These are phyloP conservation scores for Striga hermonthica DNA, from an alignment of 305 asterid genomes.

Conservation along the genomic window DNA sequence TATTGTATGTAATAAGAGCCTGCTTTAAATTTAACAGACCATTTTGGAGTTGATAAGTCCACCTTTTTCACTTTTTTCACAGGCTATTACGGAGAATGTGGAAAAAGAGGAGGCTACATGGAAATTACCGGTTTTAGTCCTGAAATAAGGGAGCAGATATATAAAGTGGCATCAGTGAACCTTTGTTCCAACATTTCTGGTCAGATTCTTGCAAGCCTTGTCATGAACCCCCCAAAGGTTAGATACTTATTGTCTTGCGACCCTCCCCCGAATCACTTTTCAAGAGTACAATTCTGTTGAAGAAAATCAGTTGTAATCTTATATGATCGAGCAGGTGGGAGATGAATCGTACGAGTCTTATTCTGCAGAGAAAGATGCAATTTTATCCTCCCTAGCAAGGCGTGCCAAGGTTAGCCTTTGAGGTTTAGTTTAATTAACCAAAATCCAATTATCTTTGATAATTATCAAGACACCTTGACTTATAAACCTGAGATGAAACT, in stretches of 20 bases:
- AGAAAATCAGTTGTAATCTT: background rate
- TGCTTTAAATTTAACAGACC: too few relatives aligned
- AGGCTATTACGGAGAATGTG: conserved; percentile 92
- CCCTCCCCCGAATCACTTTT: background rate
- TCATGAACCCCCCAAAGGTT: conserved; percentile 96
- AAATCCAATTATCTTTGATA: background rate
- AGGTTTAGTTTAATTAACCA: too few relatives aligned
- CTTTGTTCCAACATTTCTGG: conserved; percentile 94
- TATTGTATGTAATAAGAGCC: background rate
- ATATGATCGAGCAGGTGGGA: conserved; percentile 54
- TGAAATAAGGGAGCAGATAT: conserved; percentile 78
- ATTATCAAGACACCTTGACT: background rate
- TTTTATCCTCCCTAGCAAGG: conserved; percentile 70
- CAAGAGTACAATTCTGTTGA: background rate
- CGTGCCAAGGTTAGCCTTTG: conserved; percentile 77
- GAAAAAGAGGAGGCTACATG: conserved; percentile 92
- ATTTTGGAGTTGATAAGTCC: conserved; percentile 13
- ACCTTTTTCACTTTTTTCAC: background rate
- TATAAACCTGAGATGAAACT: too few relatives aligned
- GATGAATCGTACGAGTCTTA: conserved; percentile 89
- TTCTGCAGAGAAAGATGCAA: conserved; percentile 71
- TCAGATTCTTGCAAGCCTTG: conserved; percentile 95
- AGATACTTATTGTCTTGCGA: background rate
- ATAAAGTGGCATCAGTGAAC: conserved; percentile 89
- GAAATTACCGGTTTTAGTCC: conserved; percentile 84